phyloP scores from a whole-genome alignment of 2,329 filamentous ascomycete species.

The Achaetomium macrosporum region DNA sequence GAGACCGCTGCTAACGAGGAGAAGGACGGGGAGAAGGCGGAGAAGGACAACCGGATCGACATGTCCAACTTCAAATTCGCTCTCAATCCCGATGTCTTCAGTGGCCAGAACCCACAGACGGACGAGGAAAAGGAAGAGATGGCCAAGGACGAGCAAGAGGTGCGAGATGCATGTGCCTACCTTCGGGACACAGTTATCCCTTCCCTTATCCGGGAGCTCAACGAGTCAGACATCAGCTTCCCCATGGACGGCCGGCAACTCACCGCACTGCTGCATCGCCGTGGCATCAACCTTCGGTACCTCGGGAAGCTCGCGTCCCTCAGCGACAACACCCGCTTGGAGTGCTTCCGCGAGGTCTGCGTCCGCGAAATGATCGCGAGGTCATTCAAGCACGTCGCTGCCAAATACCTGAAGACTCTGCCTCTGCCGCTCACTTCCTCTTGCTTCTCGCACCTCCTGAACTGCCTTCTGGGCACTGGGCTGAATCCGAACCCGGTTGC shows the following conservation, averaged over 20 bases:
- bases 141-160: slow-evolving; percentile 78
- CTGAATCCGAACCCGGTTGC: slow-evolving; percentile 73
- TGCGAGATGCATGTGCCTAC: slow-evolving; percentile 75
- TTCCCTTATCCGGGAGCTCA: slow-evolving; percentile 78
- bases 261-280: slow-evolving; percentile 84
- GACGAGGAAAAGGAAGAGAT: slow-evolving; percentile 83
- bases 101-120: slow-evolving; percentile 82
- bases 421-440: slow-evolving; percentile 74
- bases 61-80: slow-evolving; percentile 81
- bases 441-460: slow-evolving; percentile 80
- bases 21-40: slow-evolving; percentile 32
- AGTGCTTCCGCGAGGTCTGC: slow-evolving; percentile 70
- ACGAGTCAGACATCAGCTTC: slow-evolving; percentile 90
- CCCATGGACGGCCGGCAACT: slow-evolving; percentile 97
- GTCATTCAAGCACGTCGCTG: slow-evolving; percentile 87
- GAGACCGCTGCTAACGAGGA: slow-evolving; percentile 26
- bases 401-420: slow-evolving; percentile 71
- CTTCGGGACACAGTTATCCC: slow-evolving; percentile 74
- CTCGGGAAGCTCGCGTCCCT: slow-evolving; percentile 76
- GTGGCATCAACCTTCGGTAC: slow-evolving; percentile 94
- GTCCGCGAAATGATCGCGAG: slow-evolving; percentile 92
- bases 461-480: slow-evolving; percentile 77
- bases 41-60: slow-evolving; percentile 66
- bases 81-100: slow-evolving; percentile 93
- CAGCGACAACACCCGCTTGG: slow-evolving; percentile 64